Evolutionary conservation across 495 filamentous ascomycete genomes (phyloP), one percentile per base, ranked within the genome.

Genomic region (Lichenothelia convexa): DNA sequence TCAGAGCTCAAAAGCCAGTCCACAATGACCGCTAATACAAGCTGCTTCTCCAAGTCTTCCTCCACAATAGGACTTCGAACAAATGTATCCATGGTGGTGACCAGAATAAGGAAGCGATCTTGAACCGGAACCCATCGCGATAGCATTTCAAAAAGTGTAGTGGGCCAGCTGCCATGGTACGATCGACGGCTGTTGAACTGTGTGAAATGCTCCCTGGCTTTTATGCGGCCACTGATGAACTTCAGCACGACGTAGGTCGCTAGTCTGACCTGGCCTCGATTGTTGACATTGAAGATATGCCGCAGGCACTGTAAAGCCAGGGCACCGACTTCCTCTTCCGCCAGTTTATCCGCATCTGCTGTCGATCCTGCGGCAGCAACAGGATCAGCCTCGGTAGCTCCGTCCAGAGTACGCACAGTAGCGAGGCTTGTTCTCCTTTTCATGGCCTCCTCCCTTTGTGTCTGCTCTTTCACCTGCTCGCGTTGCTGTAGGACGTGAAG

Each of bases 101-200:
- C 68, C 30, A 92, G 59, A 34, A 93, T 86, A 21, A 85, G 68
- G 60, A 83, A 93, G 21, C 86, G 80, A 49, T 89, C 78, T 43
- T 91, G 84, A 6, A 94, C 86, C 0, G 86, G 83, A 19, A 82
- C 78, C 83, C 83, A 92, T 36, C 73, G 68, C 31, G 78, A 71
- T 19, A 78, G 65, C 42, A 84, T 61, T 45, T 80, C 71, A 44
- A 89, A 76, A 38, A 93, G 63, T 37, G 75, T 77, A 26, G 77
- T 75, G 4, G 80, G 70, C 86, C 86, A 94, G 35, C 65, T 75
- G 37, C 62, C 60, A 45, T 59, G 55, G 2, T 17, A 21, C 12
- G 42, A 39, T 49, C 47, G 43, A 47, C 47, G 32, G 24, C 26
- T 27, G 36, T 23, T 51, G 39, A 33, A 39, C 37, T 33, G 42